phyloP scores from a whole-genome alignment of 345 rosid genomes.

The Gossypium anomalum region DNA sequence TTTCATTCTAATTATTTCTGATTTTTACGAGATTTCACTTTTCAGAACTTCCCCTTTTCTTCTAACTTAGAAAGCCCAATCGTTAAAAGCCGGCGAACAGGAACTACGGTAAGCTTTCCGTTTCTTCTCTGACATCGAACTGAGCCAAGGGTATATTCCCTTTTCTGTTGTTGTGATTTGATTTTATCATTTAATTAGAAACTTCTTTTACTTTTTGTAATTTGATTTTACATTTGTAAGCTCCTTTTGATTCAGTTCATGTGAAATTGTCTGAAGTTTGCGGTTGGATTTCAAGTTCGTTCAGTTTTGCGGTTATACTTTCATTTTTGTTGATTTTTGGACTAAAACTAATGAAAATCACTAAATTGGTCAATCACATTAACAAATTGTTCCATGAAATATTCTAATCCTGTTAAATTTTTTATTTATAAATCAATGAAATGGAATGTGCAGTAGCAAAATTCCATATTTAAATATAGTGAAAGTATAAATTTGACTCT shows the following conservation, averaged over 20 bases:
- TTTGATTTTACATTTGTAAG: neutral
- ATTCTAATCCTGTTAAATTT: neutral
- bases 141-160: neutral
- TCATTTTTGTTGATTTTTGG: neutral
- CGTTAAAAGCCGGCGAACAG: neutral
- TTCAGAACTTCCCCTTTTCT: neutral
- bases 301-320: neutral
- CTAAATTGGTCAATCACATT: neutral
- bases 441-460: neutral
- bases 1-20: neutral
- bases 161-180: neutral
- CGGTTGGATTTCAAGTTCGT: neutral
- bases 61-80: neutral
- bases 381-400: neutral
- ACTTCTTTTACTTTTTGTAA: neutral
- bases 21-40: neutral
- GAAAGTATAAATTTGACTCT: neutral
- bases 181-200: neutral
- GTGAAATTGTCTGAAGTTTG: neutral
- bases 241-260: neutral
- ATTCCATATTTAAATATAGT: neutral
- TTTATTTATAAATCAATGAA: neutral
- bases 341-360: neutral
- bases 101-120: neutral
- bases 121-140: neutral